A percentile compares a stretch with the other conserved stretches of the same genome.
These are phyloP conservation scores for Talaromyces sp. DNA, from an alignment of 2,329 filamentous ascomycete species.

Conservation along the genomic window DNA sequence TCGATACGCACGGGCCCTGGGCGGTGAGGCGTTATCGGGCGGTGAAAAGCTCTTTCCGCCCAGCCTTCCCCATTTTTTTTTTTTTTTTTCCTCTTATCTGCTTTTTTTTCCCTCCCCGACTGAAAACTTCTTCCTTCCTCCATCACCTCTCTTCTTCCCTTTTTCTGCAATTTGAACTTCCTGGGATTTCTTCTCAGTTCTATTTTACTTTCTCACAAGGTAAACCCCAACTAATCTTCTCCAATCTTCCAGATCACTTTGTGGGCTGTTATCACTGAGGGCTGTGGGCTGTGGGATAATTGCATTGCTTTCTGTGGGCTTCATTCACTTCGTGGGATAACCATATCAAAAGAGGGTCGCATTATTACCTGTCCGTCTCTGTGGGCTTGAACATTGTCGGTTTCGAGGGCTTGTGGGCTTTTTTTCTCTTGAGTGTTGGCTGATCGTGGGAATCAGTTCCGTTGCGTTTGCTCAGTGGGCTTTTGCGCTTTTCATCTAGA, in stretches of 20 bases:
- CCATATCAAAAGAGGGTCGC: constrained; percentile 32
- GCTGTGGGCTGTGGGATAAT: constrained; percentile 39
- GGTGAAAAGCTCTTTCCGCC: constrained; percentile 10
- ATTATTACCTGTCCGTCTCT: constrained; percentile 36
- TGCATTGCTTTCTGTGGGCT: constrained; percentile 38
- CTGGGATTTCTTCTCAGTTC: background rate
- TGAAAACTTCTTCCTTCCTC: background rate
- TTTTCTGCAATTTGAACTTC: background rate
- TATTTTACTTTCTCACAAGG: background rate
- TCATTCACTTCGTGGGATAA: constrained; percentile 34
- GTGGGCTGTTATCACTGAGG: constrained; percentile 27
- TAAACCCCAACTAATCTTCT: background rate
- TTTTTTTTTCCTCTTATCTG: background rate
- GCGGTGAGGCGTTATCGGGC: constrained; percentile 12
- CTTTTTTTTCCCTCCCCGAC: background rate
- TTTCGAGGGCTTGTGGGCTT: constrained; percentile 30
- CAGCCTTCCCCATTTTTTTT: constrained; percentile 4
- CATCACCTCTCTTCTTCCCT: background rate
- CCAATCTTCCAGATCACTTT: constrained; percentile 11
- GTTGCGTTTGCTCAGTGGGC: constrained; percentile 26
- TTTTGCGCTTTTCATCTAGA: constrained; percentile 15
- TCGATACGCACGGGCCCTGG: background rate
- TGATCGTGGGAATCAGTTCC: constrained; percentile 23
- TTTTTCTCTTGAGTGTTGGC: constrained; percentile 15
- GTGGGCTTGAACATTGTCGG: constrained; percentile 40